phyloP scores from a whole-genome alignment of 2,329 filamentous ascomycete genomes.

The Clarireedia sp. region DNA sequence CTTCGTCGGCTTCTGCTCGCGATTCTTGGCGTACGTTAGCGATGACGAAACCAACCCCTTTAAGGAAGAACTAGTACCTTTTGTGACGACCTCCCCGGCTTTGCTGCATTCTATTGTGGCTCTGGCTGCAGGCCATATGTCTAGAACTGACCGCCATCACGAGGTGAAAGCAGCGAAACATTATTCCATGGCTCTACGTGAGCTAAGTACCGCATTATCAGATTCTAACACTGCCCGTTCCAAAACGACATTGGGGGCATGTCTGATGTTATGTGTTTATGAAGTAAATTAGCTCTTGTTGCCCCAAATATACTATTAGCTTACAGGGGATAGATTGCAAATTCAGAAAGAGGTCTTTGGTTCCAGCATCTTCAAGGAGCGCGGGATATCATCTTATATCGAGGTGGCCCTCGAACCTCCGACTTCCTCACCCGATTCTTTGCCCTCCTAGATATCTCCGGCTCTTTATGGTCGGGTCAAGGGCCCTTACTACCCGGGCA shows the following conservation, averaged over 20 bases:
- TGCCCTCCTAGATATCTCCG: conserved; percentile 26
- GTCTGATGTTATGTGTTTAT: conserved; percentile 27
- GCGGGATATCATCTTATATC: conserved; percentile 25
- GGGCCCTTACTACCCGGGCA: conserved; percentile 25
- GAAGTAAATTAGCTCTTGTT: conserved; percentile 17
- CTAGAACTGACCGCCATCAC: conserved; percentile 23
- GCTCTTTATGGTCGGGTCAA: conserved; percentile 22
- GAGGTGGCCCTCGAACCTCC: conserved; percentile 23
- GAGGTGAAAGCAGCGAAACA: conserved; percentile 21
- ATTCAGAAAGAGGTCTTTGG: conserved; percentile 25
- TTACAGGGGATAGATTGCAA: conserved; percentile 21
- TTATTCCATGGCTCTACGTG: conserved; percentile 24
- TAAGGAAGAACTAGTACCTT: conserved; percentile 23
- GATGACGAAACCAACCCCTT: conserved; percentile 28
- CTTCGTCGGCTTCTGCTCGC: conserved; percentile 26
- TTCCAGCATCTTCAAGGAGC: conserved; percentile 27
- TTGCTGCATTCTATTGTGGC: conserved; percentile 27
- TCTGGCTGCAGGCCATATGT: conserved; percentile 26
- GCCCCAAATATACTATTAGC: neutral
- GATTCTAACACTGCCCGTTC: conserved; percentile 21
- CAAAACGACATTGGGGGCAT: conserved; percentile 25
- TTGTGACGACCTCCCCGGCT: conserved; percentile 22
- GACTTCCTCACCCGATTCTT: conserved; percentile 27
- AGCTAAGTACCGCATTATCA: conserved; percentile 21
- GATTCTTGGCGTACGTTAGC: conserved; percentile 27